A percentile compares a stretch with the other conserved stretches of the same genome.
Evolutionary conservation across 2,329 filamentous ascomycete genomes (phyloP).

Genomic region (Emergomyces orientalis): DNA sequence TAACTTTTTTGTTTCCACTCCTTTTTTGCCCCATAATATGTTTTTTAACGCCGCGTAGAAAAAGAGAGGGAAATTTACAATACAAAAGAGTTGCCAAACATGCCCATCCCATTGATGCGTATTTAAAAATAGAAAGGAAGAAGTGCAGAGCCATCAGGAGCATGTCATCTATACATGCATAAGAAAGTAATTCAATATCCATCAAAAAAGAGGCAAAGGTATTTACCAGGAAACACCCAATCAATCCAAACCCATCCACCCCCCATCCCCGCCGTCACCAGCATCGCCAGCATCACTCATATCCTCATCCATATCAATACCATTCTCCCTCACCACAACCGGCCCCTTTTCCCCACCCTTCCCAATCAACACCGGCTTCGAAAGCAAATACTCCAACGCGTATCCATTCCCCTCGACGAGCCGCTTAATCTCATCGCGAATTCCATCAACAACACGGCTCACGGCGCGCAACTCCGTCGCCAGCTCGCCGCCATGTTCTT

Average conservation of each 20-base stretch:
- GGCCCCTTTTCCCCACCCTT: conserved; percentile 29
- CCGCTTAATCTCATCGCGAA: conserved; percentile 71
- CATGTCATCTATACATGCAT: neutral
- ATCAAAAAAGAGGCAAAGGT: neutral
- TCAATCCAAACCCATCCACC: conserved; percentile 46
- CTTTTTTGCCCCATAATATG: neutral
- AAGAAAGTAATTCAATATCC: neutral
- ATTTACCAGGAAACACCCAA: neutral
- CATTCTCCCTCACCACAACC: conserved; percentile 25
- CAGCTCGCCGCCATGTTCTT: conserved; percentile 67
- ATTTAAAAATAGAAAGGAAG: neutral
- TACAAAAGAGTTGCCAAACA: too few species aligned
- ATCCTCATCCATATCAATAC: conserved; percentile 21
- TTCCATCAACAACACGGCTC: conserved; percentile 66
- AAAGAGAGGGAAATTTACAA: too few species aligned
- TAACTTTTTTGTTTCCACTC: neutral
- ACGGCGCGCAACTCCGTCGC: conserved; percentile 79
- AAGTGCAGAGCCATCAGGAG: neutral
- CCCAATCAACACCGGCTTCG: conserved; percentile 38
- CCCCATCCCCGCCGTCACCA: conserved; percentile 39
- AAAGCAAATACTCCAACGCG: conserved; percentile 72
- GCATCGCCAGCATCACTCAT: conserved; percentile 25
- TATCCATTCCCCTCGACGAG: conserved; percentile 84
- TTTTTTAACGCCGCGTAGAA: neutral
- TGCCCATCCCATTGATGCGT: too few species aligned